Conservation (phyloP, 768 basidiomycete species). For the Suillus bovinus region DNA sequence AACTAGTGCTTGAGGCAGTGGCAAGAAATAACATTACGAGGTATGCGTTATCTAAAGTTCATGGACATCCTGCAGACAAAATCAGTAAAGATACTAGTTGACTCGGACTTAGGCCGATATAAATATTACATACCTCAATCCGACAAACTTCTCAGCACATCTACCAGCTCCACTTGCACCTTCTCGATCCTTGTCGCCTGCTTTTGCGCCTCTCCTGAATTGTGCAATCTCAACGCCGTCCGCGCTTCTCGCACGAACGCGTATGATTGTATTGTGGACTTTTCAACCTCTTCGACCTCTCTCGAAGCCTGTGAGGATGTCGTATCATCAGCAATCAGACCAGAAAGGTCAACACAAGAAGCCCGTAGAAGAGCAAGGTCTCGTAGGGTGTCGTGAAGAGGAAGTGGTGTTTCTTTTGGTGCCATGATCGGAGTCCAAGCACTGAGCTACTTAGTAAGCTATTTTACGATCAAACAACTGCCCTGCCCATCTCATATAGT, state of each 20-base stretch:
- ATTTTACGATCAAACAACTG: too few species aligned
- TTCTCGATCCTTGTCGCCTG: slow-evolving; percentile 58
- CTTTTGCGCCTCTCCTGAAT: slow-evolving; percentile 51
- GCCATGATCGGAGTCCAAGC: slow-evolving; percentile 14
- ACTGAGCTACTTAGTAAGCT: too few species aligned
- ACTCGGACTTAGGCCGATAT: background rate
- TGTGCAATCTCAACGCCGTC: slow-evolving; percentile 52
- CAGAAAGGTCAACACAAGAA: slow-evolving; percentile 46
- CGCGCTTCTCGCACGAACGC: slow-evolving; percentile 61
- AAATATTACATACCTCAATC: slow-evolving; percentile 13
- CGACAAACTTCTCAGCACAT: slow-evolving; percentile 40
- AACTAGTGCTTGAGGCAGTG: too few species aligned
- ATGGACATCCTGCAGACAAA: background rate
- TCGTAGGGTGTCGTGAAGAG: slow-evolving; percentile 59
- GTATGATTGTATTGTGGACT: slow-evolving; percentile 45
- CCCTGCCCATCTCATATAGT: too few species aligned
- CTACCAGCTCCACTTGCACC: slow-evolving; percentile 55
- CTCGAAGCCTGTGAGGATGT: background rate
- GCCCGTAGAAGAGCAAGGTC: slow-evolving; percentile 74
- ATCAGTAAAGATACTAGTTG: background rate
- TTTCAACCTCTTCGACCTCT: slow-evolving; percentile 10
- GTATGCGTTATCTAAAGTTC: background rate
- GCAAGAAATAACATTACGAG: background rate
- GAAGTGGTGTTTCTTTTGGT: slow-evolving; percentile 47
- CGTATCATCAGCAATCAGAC: slow-evolving; percentile 25